Base-by-base conservation (phyloP, 225 moss, liverwort and hornwort genomes). In the Bryum argenteum region DNA sequence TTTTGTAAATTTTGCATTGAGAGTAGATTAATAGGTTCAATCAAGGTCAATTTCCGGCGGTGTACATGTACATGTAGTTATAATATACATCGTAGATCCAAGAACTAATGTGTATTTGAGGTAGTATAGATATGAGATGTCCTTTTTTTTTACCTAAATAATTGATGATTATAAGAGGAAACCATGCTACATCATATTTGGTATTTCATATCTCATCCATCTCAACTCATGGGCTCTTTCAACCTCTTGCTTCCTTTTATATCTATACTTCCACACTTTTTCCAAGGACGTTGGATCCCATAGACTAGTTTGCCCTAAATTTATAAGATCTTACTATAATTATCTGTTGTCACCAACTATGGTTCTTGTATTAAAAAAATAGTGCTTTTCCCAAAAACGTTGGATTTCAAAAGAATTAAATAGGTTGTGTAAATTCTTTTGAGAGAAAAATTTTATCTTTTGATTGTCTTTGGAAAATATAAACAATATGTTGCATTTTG, bases 321-420 rank as follows among this genome's bases (percentile, higher is more conserved):
- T 10, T 3, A 26, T 44, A 3, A 47, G 16, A 66, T 6, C 6
- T 11, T 38, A 21, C 0, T 24, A 7, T 1, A 10, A 55, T 0
- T 5, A 65, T 37, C 0, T 0, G 15, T 2, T 8, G 0, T 0
- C 0, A 0, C 24, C 38, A 33, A 4, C 1, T 33, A 6, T 33
- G 33, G 33, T 33, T 33, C 33, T 33, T 33, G 33, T 5, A 33
- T 33, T 33, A 0, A 33, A 33, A 33, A 33, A 33, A 3, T 3
- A 6, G 7, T 33, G 33, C 7, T 5, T 4, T 33, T 33, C 2
- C 0, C 33, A 33, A 2, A 33, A 33, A 5, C 4, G 33, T 2
- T 33, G n/a, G n/a, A n/a, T n/a, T n/a, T n/a, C n/a, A n/a, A n/a
- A n/a, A n/a, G n/a, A 42, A 14, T n/a, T 1, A n/a, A 11, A 22